phyloP scores from a whole-genome alignment of 2,329 filamentous ascomycete genomes.

The Cercospora sojina region DNA sequence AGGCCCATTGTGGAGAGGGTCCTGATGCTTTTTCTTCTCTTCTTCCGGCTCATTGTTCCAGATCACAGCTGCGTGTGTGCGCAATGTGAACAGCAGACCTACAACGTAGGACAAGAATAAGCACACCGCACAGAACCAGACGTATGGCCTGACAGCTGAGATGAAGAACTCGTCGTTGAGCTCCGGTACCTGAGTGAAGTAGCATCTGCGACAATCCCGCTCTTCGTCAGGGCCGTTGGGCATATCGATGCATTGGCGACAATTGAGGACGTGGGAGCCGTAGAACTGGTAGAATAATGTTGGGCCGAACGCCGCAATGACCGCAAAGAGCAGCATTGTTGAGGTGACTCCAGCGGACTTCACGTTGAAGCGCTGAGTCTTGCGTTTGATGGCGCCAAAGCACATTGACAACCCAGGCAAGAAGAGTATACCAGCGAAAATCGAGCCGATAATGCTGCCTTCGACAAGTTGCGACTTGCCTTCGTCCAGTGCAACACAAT shows the following conservation, averaged over 20 bases:
- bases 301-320: conserved; percentile 91
- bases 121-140: conserved; percentile 79
- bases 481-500: conserved; percentile 88
- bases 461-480: conserved; percentile 93
- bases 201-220: conserved; percentile 86
- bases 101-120: conserved; percentile 93
- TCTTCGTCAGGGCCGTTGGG: conserved; percentile 50
- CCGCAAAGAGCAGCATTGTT: conserved; percentile 95
- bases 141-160: conserved; percentile 88
- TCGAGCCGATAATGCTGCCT: conserved; percentile 95
- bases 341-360: conserved; percentile 94
- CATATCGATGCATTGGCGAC: conserved; percentile 54
- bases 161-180: conserved; percentile 85
- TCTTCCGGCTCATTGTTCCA: conserved; percentile 76
- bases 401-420: conserved; percentile 97
- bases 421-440: conserved; percentile 94
- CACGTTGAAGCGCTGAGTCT: conserved; percentile 97
- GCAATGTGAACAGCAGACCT: conserved; percentile 89
- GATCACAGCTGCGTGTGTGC: conserved; percentile 94
- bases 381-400: conserved; percentile 94
- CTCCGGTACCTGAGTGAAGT: conserved; percentile 83
- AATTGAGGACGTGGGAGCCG: conserved; percentile 93
- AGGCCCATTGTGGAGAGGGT: not conserved
- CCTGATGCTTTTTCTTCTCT: conserved; percentile 44
- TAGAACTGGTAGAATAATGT: conserved; percentile 99